Percentiles rank a stretch among this genome's conserved stretches.
phyloP scores from a whole-genome alignment of 495 filamentous ascomycete genomes.

The Penicillium psychrofluorescens region DNA sequence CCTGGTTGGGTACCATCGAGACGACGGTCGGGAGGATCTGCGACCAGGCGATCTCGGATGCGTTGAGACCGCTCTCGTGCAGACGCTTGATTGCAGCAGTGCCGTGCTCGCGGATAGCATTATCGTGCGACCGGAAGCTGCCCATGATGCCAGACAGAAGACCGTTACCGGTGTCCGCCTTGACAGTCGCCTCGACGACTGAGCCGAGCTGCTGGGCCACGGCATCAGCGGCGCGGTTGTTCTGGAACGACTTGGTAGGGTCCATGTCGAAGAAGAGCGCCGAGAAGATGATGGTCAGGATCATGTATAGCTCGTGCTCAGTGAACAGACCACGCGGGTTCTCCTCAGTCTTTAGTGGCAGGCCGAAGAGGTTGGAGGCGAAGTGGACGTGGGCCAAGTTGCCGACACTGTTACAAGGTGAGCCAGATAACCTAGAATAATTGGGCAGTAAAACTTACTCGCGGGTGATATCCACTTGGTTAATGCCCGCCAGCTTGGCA shows the following conservation, averaged over 20 bases:
- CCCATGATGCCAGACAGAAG: slow-evolving; percentile 49
- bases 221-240: slow-evolving; percentile 55
- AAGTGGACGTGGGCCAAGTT: slow-evolving; percentile 70
- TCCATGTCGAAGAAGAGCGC: slow-evolving; percentile 52
- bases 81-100: slow-evolving; percentile 61
- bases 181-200: slow-evolving; percentile 57
- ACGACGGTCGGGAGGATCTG: slow-evolving; percentile 59
- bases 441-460: slow-evolving; percentile 37
- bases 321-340: slow-evolving; percentile 66
- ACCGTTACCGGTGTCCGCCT: slow-evolving; percentile 51
- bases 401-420: slow-evolving; percentile 39
- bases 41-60: slow-evolving; percentile 65
- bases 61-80: slow-evolving; percentile 54
- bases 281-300: slow-evolving; percentile 59
- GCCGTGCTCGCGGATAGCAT: slow-evolving; percentile 58
- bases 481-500: slow-evolving; percentile 48
- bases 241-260: slow-evolving; percentile 41
- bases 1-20: slow-evolving; percentile 62
- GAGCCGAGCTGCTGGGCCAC: slow-evolving; percentile 56
- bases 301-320: slow-evolving; percentile 71
- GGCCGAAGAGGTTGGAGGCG: slow-evolving; percentile 60
- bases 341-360: slow-evolving; percentile 65
- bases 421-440: background rate
- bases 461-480: slow-evolving; percentile 69
- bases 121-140: slow-evolving; percentile 45